These are phyloP conservation scores for Scleroderma bovista DNA, from an alignment of 768 basidiomycete genomes.

Conservation along the genomic window DNA sequence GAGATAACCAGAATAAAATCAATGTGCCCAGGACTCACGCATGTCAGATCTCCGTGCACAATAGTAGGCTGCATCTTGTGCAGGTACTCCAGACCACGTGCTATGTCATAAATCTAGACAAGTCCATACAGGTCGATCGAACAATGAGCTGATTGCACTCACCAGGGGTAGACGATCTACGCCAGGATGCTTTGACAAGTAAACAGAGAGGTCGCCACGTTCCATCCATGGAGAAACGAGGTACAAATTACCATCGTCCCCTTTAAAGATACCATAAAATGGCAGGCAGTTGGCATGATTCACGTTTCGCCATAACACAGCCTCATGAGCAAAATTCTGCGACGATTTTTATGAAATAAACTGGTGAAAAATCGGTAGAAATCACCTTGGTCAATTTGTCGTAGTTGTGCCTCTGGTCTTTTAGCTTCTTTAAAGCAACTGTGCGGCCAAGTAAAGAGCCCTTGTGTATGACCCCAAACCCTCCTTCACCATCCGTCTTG, in stretches of 20 bases:
- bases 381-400: conserved; percentile 23
- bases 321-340: conserved; percentile 26
- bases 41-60: conserved; percentile 40
- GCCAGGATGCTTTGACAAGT: conserved; percentile 21
- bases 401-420: conserved; percentile 13
- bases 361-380: conserved; percentile 1
- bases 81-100: conserved; percentile 33
- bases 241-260: conserved; percentile 11
- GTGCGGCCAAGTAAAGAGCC: conserved; percentile 20
- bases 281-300: conserved; percentile 25
- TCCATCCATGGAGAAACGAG: conserved; percentile 23
- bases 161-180: conserved; percentile 30
- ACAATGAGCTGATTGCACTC: conserved; percentile 3
- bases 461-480: conserved; percentile 30
- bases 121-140: conserved; percentile 1
- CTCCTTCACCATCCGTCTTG: conserved; percentile 18
- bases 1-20: neutral
- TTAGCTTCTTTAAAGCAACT: conserved; percentile 30
- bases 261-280: conserved; percentile 22
- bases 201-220: conserved; percentile 27
- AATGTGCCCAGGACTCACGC: conserved; percentile 24
- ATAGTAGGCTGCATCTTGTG: conserved; percentile 36
- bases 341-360: conserved; percentile 11
- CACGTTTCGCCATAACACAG: conserved; percentile 27
- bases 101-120: conserved; percentile 33